Evolutionary conservation across 2,329 filamentous ascomycete genomes (phyloP).

Genomic region (Aspergillus fijiensis): DNA sequence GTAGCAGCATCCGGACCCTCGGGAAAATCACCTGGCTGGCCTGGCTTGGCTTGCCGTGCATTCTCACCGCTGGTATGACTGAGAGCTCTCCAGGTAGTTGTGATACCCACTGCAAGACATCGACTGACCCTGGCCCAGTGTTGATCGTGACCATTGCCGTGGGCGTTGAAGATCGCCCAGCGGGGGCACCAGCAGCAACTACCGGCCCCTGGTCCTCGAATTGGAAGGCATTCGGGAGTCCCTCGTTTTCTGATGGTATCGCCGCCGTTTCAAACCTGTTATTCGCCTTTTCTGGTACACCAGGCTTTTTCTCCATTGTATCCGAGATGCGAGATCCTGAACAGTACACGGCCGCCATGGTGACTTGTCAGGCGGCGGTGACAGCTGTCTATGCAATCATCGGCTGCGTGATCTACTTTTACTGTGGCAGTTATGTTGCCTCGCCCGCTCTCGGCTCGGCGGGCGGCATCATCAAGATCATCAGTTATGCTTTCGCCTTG

Average conservation of each 20-base stretch:
- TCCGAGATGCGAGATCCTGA: slow-evolving; percentile 37
- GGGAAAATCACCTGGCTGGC: slow-evolving; percentile 34
- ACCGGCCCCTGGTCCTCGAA: slow-evolving; percentile 27
- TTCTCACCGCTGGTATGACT: slow-evolving; percentile 18
- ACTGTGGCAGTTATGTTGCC: slow-evolving; percentile 45
- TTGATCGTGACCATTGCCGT: slow-evolving; percentile 29
- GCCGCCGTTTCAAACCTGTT: slow-evolving; percentile 24
- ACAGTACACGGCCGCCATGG: slow-evolving; percentile 30
- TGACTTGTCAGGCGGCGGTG: slow-evolving; percentile 32
- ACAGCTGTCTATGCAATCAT: slow-evolving; percentile 33
- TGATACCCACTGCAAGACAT: too few species aligned
- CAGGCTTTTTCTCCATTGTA: slow-evolving; percentile 34
- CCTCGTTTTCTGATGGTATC: slow-evolving; percentile 24
- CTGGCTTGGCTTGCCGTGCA: slow-evolving; percentile 30
- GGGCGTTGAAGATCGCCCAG: slow-evolving; percentile 35
- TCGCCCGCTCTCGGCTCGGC: slow-evolving; percentile 49
- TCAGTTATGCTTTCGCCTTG: slow-evolving; percentile 41
- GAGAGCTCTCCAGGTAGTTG: too few species aligned
- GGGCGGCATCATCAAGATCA: slow-evolving; percentile 41
- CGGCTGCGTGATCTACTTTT: slow-evolving; percentile 45
- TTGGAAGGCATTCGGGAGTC: slow-evolving; percentile 23
- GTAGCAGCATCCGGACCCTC: slow-evolving; percentile 36
- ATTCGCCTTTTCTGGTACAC: slow-evolving; percentile 23
- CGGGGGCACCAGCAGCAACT: slow-evolving; percentile 24
- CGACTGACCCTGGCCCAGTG: slow-evolving; percentile 12